Evolutionary conservation across 306 rosid genomes (phyloP).

Genomic region (Rosa persica): DNA sequence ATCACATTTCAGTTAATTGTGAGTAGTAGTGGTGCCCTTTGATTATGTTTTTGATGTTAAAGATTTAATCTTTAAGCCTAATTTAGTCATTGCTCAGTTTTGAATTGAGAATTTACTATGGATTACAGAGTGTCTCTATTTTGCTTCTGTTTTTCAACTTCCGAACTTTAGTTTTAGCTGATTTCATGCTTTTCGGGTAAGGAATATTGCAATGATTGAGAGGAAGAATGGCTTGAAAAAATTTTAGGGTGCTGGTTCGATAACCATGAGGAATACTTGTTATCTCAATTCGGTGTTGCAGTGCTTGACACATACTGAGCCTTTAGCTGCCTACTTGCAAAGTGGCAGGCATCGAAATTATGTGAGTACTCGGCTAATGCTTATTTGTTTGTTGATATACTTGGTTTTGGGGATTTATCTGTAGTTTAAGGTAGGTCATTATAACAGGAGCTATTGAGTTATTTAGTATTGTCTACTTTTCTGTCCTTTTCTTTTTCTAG

Average conservation of each 20-base stretch:
- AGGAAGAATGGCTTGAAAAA: conserved; percentile 10
- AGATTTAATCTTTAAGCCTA: background rate
- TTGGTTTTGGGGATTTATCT: no score
- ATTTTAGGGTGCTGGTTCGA: conserved; percentile 96
- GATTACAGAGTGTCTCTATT: background rate
- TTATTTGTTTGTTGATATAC: background rate
- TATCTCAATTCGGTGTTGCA: conserved; percentile 92
- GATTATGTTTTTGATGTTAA: background rate
- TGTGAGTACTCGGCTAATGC: conserved; percentile 39
- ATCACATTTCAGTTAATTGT: conserved; percentile 79
- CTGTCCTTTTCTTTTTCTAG: no score
- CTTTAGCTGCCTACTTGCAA: conserved; percentile 92
- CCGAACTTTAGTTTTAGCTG: background rate
- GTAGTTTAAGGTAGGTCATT: background rate
- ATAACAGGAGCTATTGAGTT: background rate
- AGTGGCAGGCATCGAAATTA: conserved; percentile 92
- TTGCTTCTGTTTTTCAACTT: background rate
- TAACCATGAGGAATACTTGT: conserved; percentile 88
- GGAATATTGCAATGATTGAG: background rate
- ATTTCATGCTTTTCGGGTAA: background rate
- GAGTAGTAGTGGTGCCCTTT: conserved; percentile 30
- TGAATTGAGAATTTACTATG: background rate
- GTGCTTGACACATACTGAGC: conserved; percentile 93
- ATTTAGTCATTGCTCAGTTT: background rate
- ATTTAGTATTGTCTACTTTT: conserved; percentile 38